Conservation (phyloP, 2,329 filamentous ascomycete species). For the Fusarium hostae region DNA sequence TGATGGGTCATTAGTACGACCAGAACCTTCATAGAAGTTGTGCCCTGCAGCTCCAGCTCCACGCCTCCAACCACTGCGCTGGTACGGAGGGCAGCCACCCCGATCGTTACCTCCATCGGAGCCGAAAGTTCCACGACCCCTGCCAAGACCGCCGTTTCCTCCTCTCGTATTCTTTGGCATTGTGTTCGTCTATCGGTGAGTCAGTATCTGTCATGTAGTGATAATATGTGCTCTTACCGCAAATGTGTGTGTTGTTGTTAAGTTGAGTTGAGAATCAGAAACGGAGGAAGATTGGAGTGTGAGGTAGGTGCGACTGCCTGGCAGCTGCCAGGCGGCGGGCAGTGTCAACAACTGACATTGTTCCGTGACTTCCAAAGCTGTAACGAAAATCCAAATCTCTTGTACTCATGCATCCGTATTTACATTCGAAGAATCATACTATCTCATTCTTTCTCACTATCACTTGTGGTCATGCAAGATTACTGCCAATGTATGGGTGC, state of each 20-base stretch:
- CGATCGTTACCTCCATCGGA: neutral
- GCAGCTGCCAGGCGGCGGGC: neutral
- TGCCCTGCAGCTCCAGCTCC: neutral
- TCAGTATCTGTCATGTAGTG: neutral
- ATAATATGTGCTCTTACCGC: neutral
- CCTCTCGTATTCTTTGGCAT: neutral
- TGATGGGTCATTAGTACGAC: neutral
- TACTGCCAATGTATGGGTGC: neutral
- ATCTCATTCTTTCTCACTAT: neutral
- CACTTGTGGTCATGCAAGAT: neutral
- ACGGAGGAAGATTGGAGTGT: neutral
- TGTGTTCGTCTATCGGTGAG: neutral
- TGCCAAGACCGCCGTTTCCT: neutral
- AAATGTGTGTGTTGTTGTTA: neutral
- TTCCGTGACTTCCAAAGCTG: neutral
- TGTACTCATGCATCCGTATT: neutral
- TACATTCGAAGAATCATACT: too few species aligned
- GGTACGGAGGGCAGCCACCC: neutral
- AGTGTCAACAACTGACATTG: neutral
- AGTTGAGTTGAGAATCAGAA: neutral
- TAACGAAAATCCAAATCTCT: neutral
- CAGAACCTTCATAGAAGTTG: neutral
- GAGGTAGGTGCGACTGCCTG: neutral
- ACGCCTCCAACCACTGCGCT: neutral
- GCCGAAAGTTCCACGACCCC: too few species aligned